Conservation (phyloP, 257 asterid genomes). For the Solanum clarkiae region DNA sequence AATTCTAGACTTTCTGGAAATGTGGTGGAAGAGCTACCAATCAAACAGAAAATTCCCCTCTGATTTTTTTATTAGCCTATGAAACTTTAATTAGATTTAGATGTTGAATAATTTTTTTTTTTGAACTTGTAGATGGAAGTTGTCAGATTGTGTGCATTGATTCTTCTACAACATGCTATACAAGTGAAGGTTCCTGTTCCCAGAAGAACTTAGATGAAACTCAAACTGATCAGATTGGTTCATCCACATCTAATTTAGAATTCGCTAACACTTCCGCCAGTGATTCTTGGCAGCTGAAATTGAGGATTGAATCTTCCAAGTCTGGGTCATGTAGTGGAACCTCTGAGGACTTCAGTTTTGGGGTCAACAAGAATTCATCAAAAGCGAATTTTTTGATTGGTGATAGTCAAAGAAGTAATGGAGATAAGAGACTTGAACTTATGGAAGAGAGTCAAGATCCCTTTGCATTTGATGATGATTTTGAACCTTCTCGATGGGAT, state of each 20-base stretch:
- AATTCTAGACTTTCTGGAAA: neutral
- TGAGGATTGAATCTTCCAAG: slow-evolving; percentile 44
- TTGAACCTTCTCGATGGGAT: slow-evolving; percentile 79
- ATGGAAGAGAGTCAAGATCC: slow-evolving; percentile 56
- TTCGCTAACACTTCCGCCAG: slow-evolving; percentile 10
- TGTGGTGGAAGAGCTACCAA: neutral
- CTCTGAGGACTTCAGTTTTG: slow-evolving; percentile 16
- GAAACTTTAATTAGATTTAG: neutral
- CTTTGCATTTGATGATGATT: slow-evolving; percentile 58
- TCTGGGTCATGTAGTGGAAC: slow-evolving; percentile 48
- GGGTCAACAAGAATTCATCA: slow-evolving; percentile 13
- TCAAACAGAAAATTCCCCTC: neutral
- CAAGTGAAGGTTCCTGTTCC: slow-evolving; percentile 27
- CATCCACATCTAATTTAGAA: slow-evolving; percentile 22
- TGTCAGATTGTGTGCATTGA: slow-evolving; percentile 10
- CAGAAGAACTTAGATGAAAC: slow-evolving; percentile 23
- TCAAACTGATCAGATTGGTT: slow-evolving; percentile 17
- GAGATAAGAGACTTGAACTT: slow-evolving; percentile 12
- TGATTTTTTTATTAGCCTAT: neutral
- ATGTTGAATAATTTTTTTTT: neutral
- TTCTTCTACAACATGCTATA: slow-evolving; percentile 22
- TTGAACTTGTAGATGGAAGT: slow-evolving; percentile 13
- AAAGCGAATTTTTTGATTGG: slow-evolving; percentile 12
- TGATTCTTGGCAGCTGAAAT: slow-evolving; percentile 39
- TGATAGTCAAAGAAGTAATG: slow-evolving; percentile 11